Percentiles rank a stretch among this genome's conserved stretches.
Evolutionary conservation across 805 yeast genomes (phyloP).

Genomic region (Wickerhamiella domercqiae): DNA sequence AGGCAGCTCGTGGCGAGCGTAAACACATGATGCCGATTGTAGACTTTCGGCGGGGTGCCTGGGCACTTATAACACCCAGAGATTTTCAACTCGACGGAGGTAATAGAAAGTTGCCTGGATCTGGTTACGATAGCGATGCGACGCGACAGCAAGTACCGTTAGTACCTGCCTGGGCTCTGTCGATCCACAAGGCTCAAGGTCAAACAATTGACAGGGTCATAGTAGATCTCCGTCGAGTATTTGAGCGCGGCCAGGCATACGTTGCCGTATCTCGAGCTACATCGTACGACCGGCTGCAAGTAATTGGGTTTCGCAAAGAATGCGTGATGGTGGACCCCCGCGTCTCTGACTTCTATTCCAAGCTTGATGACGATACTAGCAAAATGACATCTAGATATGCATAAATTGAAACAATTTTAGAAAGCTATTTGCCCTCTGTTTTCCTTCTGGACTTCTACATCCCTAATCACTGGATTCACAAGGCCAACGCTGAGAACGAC

Average conservation of each 20-base stretch:
- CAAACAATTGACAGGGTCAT: conserved; percentile 62
- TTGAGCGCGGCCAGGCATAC: conserved; percentile 91
- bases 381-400: too few relatives aligned
- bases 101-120: conserved; percentile 3
- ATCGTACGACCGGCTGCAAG: conserved; percentile 63
- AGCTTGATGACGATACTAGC: conserved; percentile 7
- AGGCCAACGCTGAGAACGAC: too few relatives aligned
- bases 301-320: conserved; percentile 49
- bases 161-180: conserved; percentile 84
- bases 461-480: too few relatives aligned
- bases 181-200: conserved; percentile 94
- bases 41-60: conserved; percentile 12
- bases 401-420: too few relatives aligned
- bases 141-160: conserved; percentile 67
- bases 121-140: conserved; percentile 32
- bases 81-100: conserved; percentile 8
- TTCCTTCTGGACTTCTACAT: too few relatives aligned
- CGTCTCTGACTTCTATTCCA: conserved; percentile 52
- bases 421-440: too few relatives aligned
- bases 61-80: conserved; percentile 9
- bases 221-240: conserved; percentile 61
- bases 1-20: conserved; percentile 7
- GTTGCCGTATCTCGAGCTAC: conserved; percentile 91
- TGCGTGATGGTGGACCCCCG: conserved; percentile 56
- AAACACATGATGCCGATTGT: conserved; percentile 12